Percentiles rank a stretch among this genome's conserved stretches.
These are phyloP conservation scores for Pyrenophora graminea DNA, from an alignment of 2,329 filamentous ascomycete genomes.

Conservation along the genomic window DNA sequence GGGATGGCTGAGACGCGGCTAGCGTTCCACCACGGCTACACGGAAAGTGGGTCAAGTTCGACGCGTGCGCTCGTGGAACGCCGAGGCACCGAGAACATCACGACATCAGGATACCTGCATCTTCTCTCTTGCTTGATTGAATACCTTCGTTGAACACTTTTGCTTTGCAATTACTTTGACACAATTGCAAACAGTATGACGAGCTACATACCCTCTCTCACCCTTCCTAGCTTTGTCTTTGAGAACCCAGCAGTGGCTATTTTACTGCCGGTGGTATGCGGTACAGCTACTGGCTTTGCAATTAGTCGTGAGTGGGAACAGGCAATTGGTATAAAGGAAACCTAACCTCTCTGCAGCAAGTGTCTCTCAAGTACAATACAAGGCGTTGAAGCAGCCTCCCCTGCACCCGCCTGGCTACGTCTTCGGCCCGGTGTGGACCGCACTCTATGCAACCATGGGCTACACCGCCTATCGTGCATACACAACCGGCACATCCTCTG, in stretches of 20 bases:
- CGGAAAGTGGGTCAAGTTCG: constrained; percentile 30
- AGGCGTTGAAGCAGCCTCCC: constrained; percentile 68
- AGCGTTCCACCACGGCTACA: constrained; percentile 18
- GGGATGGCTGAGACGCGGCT: constrained; percentile 26
- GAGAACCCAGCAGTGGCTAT: constrained; percentile 72
- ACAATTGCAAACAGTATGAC: constrained; percentile 63
- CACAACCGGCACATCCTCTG: constrained; percentile 63
- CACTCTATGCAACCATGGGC: constrained; percentile 74
- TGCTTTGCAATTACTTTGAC: too few relatives aligned
- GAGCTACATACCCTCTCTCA: constrained; percentile 76
- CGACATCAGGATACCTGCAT: constrained; percentile 3
- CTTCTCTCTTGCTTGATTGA: background rate
- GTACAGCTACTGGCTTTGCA: constrained; percentile 72
- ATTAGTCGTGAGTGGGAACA: constrained; percentile 62
- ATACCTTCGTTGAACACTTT: background rate
- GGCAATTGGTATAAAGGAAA: background rate
- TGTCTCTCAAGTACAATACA: constrained; percentile 62
- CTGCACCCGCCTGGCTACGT: constrained; percentile 60
- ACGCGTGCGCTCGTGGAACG: constrained; percentile 19
- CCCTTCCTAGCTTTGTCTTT: constrained; percentile 73
- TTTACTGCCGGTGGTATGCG: constrained; percentile 73
- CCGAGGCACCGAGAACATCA: constrained; percentile 19
- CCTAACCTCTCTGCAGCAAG: constrained; percentile 16
- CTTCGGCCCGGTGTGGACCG: constrained; percentile 64
- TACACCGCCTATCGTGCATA: constrained; percentile 84